These are phyloP conservation scores for Cucumis hystrix DNA, from an alignment of 306 rosid species.

Conservation along the genomic window DNA sequence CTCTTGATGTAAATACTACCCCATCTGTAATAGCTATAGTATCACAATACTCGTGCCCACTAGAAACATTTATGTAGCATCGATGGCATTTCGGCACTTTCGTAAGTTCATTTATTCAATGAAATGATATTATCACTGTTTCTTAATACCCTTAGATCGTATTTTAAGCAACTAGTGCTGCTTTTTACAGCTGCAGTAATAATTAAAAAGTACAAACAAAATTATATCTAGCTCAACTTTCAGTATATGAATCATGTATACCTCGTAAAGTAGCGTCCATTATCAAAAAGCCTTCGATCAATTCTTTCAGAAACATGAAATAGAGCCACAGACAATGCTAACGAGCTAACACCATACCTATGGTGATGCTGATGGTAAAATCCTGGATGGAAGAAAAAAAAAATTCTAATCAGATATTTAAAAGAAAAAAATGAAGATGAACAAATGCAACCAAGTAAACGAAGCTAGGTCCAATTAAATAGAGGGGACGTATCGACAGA, in stretches of 20 bases:
- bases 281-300: slow-evolving; percentile 8
- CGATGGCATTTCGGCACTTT: too few relatives aligned
- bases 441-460: neutral
- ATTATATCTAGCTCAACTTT: neutral
- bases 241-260: slow-evolving; percentile 7
- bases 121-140: too few relatives aligned
- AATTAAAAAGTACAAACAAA: neutral
- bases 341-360: slow-evolving; percentile 7
- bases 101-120: too few relatives aligned
- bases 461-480: neutral
- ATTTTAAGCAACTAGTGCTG: neutral
- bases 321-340: slow-evolving; percentile 9
- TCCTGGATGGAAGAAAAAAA: neutral
- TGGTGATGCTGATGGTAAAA: slow-evolving; percentile 6
- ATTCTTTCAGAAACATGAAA: slow-evolving; percentile 11
- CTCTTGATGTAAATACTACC: neutral
- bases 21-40: neutral
- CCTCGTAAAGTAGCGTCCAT: slow-evolving; percentile 25
- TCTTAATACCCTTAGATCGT: neutral
- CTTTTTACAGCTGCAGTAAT: neutral
- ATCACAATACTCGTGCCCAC: neutral
- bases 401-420: neutral
- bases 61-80: neutral
- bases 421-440: neutral
- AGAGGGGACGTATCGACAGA: neutral